Conservation (phyloP, 2,329 filamentous ascomycete species). For the Beauveria caledonica region DNA sequence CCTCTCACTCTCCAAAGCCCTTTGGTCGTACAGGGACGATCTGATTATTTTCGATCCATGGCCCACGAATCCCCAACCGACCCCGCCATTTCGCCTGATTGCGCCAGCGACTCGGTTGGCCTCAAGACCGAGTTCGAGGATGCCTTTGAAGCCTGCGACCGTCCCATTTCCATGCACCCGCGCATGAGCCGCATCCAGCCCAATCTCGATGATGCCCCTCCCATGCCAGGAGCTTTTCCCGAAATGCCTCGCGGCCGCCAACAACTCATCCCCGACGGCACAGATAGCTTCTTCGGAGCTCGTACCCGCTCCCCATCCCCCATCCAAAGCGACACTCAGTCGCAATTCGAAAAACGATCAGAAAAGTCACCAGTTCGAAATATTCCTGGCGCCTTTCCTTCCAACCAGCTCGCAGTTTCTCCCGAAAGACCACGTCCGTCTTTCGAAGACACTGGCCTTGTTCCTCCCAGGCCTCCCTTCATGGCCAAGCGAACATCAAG, state of each 20-base stretch:
- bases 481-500: constrained; percentile 50
- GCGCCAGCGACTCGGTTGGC: constrained; percentile 32
- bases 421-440: constrained; percentile 38
- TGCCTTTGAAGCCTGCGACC: constrained; percentile 35
- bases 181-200: constrained; percentile 58
- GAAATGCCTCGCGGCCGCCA: constrained; percentile 34
- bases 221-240: constrained; percentile 32
- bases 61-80: constrained; percentile 42
- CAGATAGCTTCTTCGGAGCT: constrained; percentile 39
- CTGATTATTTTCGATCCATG: constrained; percentile 72
- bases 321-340: constrained; percentile 32
- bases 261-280: constrained; percentile 30
- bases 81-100: constrained; percentile 17
- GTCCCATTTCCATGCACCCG: constrained; percentile 68
- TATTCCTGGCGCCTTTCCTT: constrained; percentile 26
- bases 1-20: constrained; percentile 78
- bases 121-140: constrained; percentile 51
- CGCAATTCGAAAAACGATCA: constrained; percentile 20
- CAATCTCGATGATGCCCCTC: constrained; percentile 40
- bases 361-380: constrained; percentile 24
- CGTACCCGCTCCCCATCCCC: constrained; percentile 52
- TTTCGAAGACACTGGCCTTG: constrained; percentile 42
- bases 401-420: constrained; percentile 26
- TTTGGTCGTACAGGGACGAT: constrained; percentile 63
- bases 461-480: constrained; percentile 38